A percentile compares a stretch with the other conserved stretches of the same genome.
These are phyloP conservation scores for Chrysanthemum makinoi DNA, from an alignment of 129 eudicot species.

Conservation along the genomic window DNA sequence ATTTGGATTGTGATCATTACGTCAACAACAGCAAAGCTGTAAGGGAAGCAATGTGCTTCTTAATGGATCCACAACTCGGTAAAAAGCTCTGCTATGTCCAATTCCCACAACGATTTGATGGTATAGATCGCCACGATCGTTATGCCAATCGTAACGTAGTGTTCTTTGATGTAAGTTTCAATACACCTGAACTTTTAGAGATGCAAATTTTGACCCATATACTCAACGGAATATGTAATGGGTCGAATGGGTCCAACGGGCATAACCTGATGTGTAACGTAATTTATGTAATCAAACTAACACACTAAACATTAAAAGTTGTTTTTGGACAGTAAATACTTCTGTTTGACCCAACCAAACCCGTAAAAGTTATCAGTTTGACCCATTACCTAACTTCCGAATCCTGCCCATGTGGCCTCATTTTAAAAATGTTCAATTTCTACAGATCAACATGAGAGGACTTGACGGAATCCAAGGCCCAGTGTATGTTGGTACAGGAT, in stretches of 20 bases:
- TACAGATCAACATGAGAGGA: conserved; percentile 97
- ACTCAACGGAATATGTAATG: background rate
- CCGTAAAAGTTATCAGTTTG: background rate
- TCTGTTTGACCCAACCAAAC: background rate
- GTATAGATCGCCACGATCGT: conserved; percentile 87
- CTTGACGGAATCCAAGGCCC: conserved; percentile 99
- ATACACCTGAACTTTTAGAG: background rate
- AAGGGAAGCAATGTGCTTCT: conserved; percentile 96
- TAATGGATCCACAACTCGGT: conserved; percentile 96
- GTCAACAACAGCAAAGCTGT: conserved; percentile 90
- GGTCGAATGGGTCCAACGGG: background rate
- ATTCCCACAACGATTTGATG: conserved; percentile 95
- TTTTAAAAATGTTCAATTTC: background rate
- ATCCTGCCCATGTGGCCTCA: background rate
- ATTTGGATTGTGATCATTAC: conserved; percentile 96
- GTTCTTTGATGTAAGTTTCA: conserved; percentile 86
- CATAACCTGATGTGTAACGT: background rate
- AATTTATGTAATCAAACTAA: background rate
- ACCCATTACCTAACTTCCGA: background rate
- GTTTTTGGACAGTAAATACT: background rate
- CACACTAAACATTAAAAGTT: background rate
- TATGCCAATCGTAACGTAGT: conserved; percentile 95
- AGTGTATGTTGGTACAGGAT: conserved; percentile 93
- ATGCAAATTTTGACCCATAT: background rate
- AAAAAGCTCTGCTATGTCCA: conserved; percentile 96